A percentile compares a stretch with the other conserved stretches of the same genome.
Evolutionary conservation across 2,329 filamentous ascomycete species (phyloP).

Genomic region (Talaromyces sp.): DNA sequence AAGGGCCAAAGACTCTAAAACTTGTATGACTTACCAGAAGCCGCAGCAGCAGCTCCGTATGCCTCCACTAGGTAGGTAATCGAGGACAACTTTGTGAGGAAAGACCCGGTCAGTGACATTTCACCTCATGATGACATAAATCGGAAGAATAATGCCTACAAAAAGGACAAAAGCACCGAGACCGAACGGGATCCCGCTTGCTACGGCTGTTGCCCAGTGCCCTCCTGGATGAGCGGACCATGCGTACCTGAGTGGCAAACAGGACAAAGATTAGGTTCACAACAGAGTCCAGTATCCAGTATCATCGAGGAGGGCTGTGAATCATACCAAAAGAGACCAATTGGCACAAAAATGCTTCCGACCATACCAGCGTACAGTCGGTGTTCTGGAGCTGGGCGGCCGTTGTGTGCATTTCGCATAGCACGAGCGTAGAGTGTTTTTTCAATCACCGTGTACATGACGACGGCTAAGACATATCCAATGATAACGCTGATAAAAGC

Average conservation of each 20-base stretch:
- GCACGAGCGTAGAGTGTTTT: constrained; percentile 16
- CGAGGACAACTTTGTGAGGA: constrained; percentile 7
- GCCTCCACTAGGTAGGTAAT: constrained; percentile 16
- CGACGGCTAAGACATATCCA: constrained; percentile 52
- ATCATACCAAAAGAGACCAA: constrained; percentile 20
- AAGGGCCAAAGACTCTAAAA: background rate
- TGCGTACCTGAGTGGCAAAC: constrained; percentile 16
- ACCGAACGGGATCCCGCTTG: constrained; percentile 17
- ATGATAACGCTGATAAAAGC: constrained; percentile 75
- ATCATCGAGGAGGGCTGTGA: background rate
- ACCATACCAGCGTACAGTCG: constrained; percentile 23
- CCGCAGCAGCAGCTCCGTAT: constrained; percentile 13
- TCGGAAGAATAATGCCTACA: background rate
- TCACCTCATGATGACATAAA: background rate
- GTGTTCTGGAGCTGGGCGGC: constrained; percentile 21
- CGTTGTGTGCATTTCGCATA: constrained; percentile 1
- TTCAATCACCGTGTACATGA: constrained; percentile 24
- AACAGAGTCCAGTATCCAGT: background rate
- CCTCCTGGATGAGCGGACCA: constrained; percentile 9
- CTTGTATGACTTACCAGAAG: constrained; percentile 12
- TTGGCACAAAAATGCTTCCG: constrained; percentile 22
- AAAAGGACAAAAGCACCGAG: constrained; percentile 18
- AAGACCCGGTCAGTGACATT: background rate
- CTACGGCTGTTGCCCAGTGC: constrained; percentile 11
- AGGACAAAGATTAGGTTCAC: background rate